Conservation (phyloP, 805 yeast genomes). For the Monosporozyma siamensis region DNA sequence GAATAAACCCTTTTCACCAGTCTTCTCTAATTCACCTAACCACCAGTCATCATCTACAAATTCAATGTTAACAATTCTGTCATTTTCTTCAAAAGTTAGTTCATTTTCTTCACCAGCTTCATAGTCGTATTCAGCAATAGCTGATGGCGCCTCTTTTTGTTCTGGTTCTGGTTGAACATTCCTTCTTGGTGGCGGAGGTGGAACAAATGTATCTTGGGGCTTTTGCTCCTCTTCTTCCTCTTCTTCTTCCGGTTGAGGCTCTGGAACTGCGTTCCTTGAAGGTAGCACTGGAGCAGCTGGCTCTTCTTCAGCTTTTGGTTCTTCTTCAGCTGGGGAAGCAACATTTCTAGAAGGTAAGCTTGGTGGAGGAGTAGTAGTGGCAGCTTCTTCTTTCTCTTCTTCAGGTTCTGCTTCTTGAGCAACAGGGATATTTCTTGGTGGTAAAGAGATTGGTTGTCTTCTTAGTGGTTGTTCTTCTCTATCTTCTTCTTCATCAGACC, state of each 20-base stretch:
- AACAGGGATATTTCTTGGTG: constrained; percentile 6
- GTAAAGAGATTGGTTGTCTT: constrained; percentile 9
- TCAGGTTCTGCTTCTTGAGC: too few relatives aligned
- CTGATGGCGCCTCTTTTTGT: constrained; percentile 32
- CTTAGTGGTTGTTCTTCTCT: background rate
- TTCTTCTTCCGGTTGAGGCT: constrained; percentile 12
- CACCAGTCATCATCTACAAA: constrained; percentile 96
- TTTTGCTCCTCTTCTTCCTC: too few relatives aligned
- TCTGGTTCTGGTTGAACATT: constrained; percentile 16
- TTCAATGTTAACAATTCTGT: constrained; percentile 69
- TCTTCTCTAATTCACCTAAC: constrained; percentile 61
- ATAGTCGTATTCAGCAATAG: constrained; percentile 79
- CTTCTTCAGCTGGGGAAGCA: constrained; percentile 4
- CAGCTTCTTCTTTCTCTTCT: constrained; percentile 5
- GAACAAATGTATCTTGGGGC: constrained; percentile 13
- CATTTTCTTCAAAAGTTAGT: constrained; percentile 76
- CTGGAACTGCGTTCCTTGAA: constrained; percentile 14
- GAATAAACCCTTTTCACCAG: constrained; percentile 78
- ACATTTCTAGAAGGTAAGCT: constrained; percentile 1
- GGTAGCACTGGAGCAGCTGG: constrained; percentile 20
- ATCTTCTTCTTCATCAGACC: constrained; percentile 22
- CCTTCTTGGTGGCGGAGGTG: constrained; percentile 19
- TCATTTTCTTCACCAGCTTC: constrained; percentile 93
- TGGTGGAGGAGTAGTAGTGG: constrained; percentile 5
- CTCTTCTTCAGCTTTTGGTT: constrained; percentile 11